These are phyloP conservation scores for Paraglomus occultum DNA, from an alignment of 192 early-diverging fungal genomes.

Conservation along the genomic window DNA sequence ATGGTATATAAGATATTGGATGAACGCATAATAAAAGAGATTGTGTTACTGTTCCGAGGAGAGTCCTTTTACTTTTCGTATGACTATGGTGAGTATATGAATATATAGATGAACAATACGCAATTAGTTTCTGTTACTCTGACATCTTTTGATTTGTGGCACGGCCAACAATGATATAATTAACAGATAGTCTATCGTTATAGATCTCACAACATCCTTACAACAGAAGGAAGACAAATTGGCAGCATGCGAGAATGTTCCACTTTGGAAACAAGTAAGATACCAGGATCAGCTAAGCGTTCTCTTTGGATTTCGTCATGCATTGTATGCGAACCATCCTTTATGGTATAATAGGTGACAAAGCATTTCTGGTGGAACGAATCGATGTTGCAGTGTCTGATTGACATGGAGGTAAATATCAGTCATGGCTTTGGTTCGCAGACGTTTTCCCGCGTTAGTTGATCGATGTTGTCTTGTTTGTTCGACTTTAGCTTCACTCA, in stretches of 20 bases:
- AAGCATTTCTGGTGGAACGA: constrained; percentile 64
- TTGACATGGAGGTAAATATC: constrained; percentile 41
- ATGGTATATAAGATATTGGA: too few species aligned
- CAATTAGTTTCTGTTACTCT: not conserved
- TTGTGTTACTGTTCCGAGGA: constrained; percentile 44
- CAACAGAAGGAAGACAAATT: constrained; percentile 35
- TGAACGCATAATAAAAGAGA: constrained; percentile 45
- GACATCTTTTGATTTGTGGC: not conserved
- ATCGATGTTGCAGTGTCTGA: constrained; percentile 41
- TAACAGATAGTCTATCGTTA: not conserved
- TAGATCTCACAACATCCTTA: constrained; percentile 46
- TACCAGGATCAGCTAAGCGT: not conserved
- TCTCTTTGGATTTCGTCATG: not conserved
- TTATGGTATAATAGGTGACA: constrained; percentile 33
- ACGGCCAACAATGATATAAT: too few species aligned
- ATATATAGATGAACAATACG: constrained; percentile 26
- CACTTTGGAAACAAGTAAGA: constrained; percentile 39
- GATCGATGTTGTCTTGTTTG: not conserved
- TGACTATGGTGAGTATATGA: constrained; percentile 37
- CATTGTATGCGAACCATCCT: not conserved
- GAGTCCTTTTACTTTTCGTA: constrained; percentile 49
- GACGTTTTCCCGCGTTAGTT: not conserved
- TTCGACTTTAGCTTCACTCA: constrained; percentile 42
- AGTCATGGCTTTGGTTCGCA: not conserved
- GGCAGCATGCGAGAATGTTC: not conserved